These are phyloP conservation scores for Hanseniaspora vineae DNA, from an alignment of 805 yeast genomes.

Conservation along the genomic window DNA sequence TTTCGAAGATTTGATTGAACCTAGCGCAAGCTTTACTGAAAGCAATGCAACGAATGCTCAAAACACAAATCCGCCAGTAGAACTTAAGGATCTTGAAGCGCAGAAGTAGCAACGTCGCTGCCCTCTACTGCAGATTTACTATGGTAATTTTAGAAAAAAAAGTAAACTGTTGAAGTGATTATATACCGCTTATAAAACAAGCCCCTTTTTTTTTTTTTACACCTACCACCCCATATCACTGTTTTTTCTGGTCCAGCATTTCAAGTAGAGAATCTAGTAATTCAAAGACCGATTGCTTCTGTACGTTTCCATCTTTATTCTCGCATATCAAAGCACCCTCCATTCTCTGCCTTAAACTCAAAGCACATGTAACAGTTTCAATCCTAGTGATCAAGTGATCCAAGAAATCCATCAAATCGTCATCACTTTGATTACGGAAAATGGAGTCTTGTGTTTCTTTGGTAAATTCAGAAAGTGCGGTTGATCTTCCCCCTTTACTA, in stretches of 20 bases:
- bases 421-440: slow-evolving; percentile 15
- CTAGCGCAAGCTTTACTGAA: slow-evolving; percentile 7
- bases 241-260: too few relatives aligned
- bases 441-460: slow-evolving; percentile 13
- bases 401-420: slow-evolving; percentile 37
- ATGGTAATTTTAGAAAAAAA: too few relatives aligned
- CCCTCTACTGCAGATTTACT: too few relatives aligned
- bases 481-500: neutral
- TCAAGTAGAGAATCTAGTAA: too few relatives aligned
- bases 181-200: too few relatives aligned
- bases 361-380: slow-evolving; percentile 41
- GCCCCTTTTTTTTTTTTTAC: too few relatives aligned
- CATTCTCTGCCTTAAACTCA: slow-evolving; percentile 30
- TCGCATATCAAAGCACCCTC: slow-evolving; percentile 11
- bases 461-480: slow-evolving; percentile 11
- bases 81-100: slow-evolving; percentile 16
- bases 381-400: slow-evolving; percentile 59
- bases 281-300: slow-evolving; percentile 13
- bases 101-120: slow-evolving; percentile 7
- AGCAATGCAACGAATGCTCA: neutral
- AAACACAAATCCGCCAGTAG: slow-evolving; percentile 2
- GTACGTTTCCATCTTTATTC: slow-evolving; percentile 5
- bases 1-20: slow-evolving; percentile 69
- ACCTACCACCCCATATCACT: too few relatives aligned
- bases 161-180: too few relatives aligned